Percentiles rank a stretch among this genome's conserved stretches.
These are phyloP conservation scores for Calonectria pauciramosa DNA, from an alignment of 2,329 filamentous ascomycete species.

Conservation along the genomic window DNA sequence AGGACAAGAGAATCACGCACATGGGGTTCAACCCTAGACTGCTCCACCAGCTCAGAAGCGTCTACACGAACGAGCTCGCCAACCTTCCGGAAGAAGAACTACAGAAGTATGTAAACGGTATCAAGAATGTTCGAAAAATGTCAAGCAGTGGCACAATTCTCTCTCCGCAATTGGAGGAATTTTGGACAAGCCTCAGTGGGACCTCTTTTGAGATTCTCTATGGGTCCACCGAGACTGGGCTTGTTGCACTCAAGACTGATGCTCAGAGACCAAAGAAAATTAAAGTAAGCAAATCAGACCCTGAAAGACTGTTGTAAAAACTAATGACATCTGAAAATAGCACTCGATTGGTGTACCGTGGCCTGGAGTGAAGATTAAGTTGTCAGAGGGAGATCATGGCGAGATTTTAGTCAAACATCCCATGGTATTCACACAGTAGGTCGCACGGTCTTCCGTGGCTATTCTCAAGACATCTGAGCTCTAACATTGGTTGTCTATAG, in stretches of 20 bases:
- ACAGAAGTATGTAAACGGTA: neutral
- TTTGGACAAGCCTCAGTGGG: neutral
- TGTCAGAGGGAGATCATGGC: constrained; percentile 17
- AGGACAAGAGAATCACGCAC: neutral
- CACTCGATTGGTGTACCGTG: neutral
- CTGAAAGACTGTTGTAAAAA: no score
- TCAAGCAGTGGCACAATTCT: neutral
- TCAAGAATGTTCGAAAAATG: neutral
- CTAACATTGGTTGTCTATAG: neutral
- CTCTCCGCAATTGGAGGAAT: neutral
- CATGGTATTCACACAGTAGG: constrained; percentile 34
- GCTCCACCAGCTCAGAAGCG: neutral
- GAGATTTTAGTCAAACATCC: constrained; percentile 36
- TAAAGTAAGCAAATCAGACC: neutral
- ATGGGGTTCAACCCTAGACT: neutral
- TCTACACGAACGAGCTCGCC: neutral
- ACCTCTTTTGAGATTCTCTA: neutral
- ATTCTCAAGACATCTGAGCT: no score
- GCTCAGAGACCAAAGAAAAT: neutral
- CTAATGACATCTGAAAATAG: neutral
- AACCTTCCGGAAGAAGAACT: neutral
- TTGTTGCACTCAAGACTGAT: neutral
- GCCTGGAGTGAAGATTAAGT: neutral
- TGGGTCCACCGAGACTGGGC: neutral
- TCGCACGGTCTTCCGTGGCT: neutral